Evolutionary conservation across 176 grass and related monocot genomes (phyloP).

Genomic region (Bothriochloa decipiens): DNA sequence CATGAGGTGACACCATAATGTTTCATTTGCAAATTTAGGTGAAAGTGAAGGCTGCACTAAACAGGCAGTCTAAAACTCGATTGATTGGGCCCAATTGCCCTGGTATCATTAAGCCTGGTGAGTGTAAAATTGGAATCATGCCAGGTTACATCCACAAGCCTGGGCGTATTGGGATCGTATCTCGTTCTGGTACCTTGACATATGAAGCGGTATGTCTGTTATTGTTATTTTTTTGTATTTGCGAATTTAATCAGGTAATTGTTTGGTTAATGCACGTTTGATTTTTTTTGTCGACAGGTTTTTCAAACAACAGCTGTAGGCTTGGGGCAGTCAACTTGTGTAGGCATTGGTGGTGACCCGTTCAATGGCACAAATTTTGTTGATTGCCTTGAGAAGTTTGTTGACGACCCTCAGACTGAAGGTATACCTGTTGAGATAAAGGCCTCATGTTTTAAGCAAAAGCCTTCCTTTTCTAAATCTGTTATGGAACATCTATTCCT

Average conservation of each 20-base stretch:
- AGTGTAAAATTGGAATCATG: conserved; percentile 99
- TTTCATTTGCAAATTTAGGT: conserved; percentile 57
- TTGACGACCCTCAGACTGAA: conserved; percentile 99
- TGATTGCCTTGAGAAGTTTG: conserved; percentile 91
- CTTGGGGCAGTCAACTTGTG: conserved; percentile 95
- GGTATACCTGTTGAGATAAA: conserved; percentile 49
- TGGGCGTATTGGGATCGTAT: conserved; percentile 86
- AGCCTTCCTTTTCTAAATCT: background rate
- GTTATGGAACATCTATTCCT: background rate
- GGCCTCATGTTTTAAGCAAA: background rate
- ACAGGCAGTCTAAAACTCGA: conserved; percentile 88
- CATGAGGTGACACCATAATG: conserved; percentile 1
- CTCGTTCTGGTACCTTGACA: conserved; percentile 99
- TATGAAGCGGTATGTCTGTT: conserved; percentile 85
- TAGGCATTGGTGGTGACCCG: conserved; percentile 96
- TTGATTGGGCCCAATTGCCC: conserved; percentile 98
- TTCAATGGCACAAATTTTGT: conserved; percentile 99
- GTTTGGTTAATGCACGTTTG: conserved; percentile 23
- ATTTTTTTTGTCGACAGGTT: conserved; percentile 64
- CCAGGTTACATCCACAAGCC: conserved; percentile 99
- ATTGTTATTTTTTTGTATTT: background rate
- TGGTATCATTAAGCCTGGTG: conserved; percentile 97
- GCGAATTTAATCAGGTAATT: conserved; percentile 17
- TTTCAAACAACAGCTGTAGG: conserved; percentile 98
- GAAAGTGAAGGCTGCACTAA: conserved; percentile 95